A percentile compares a stretch with the other conserved stretches of the same genome.
phyloP scores from a whole-genome alignment of 1,139 yeast genomes.

The Suhomyces atakaporum region DNA sequence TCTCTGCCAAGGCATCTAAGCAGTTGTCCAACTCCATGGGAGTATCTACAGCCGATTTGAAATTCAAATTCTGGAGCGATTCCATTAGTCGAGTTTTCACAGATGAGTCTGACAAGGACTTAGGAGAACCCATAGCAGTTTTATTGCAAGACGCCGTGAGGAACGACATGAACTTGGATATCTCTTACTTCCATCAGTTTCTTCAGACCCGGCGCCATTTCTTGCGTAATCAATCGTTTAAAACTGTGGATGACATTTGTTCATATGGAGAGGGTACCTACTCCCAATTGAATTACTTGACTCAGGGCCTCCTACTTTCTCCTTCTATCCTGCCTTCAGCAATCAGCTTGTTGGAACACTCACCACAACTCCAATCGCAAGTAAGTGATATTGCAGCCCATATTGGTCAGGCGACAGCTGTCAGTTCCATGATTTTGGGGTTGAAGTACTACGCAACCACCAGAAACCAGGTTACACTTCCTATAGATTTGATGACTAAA shows the following conservation, averaged over 20 bases:
- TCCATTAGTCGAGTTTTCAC: slow-evolving; percentile 44
- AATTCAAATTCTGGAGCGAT: slow-evolving; percentile 66
- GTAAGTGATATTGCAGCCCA: slow-evolving; percentile 73
- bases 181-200: slow-evolving; percentile 59
- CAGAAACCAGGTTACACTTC: slow-evolving; percentile 58
- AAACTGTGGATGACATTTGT: slow-evolving; percentile 59
- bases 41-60: slow-evolving; percentile 50
- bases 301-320: slow-evolving; percentile 63
- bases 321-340: slow-evolving; percentile 61
- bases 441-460: slow-evolving; percentile 56
- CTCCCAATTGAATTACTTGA: slow-evolving; percentile 71
- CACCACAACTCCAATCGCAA: slow-evolving; percentile 42
- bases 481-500: slow-evolving; percentile 60
- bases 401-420: slow-evolving; percentile 78
- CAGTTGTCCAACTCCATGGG: slow-evolving; percentile 40
- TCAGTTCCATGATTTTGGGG: slow-evolving; percentile 67
- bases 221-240: slow-evolving; percentile 45
- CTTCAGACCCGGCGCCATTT: slow-evolving; percentile 62
- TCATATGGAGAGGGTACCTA: slow-evolving; percentile 80
- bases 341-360: slow-evolving; percentile 49
- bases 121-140: slow-evolving; percentile 69
- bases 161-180: slow-evolving; percentile 52
- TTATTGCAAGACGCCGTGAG: slow-evolving; percentile 52
- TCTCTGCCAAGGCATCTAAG: slow-evolving; percentile 31
- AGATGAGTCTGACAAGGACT: slow-evolving; percentile 35